A percentile compares a stretch with the other conserved stretches of the same genome.
Evolutionary conservation across 768 basidiomycete species (phyloP).

Genomic region (Multifurca ochricompacta): DNA sequence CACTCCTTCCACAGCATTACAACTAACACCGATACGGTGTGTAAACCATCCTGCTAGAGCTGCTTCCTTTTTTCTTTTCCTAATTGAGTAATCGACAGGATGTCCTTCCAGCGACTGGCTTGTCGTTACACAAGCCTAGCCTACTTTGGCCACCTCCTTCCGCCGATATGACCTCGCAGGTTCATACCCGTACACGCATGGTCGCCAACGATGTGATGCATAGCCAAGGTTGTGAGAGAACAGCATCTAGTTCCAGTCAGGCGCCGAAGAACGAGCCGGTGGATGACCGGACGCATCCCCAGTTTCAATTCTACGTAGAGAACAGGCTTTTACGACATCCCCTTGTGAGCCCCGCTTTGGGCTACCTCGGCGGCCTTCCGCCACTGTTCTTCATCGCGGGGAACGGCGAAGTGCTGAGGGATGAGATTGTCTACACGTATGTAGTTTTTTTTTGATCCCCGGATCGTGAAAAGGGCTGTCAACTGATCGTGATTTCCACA

Average conservation of each 20-base stretch:
- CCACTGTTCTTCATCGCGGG: conserved; percentile 80
- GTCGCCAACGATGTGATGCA: conserved; percentile 50
- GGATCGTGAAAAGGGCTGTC: not conserved
- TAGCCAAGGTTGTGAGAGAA: conserved; percentile 11
- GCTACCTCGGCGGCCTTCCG: conserved; percentile 84
- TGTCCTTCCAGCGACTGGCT: conserved; percentile 62
- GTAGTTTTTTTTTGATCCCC: not conserved
- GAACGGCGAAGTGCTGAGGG: conserved; percentile 84
- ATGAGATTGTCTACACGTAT: conserved; percentile 82
- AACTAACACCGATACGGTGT: conserved; percentile 72
- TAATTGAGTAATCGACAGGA: conserved; percentile 40
- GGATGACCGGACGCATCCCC: no score
- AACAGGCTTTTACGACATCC: conserved; percentile 74
- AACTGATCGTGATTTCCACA: not conserved
- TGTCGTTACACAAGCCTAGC: conserved; percentile 72
- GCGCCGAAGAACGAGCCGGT: no score
- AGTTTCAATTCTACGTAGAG: conserved; percentile 70
- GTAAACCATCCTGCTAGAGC: conserved; percentile 18
- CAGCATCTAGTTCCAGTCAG: not conserved
- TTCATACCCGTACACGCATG: conserved; percentile 53
- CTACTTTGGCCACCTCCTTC: conserved; percentile 70
- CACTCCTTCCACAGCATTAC: conserved; percentile 90
- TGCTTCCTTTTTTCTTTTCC: not conserved
- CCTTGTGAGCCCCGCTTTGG: conserved; percentile 68
- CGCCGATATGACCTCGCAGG: conserved; percentile 49